Conservation (phyloP, 768 basidiomycete species). For the Botryobasidium botryosum region DNA sequence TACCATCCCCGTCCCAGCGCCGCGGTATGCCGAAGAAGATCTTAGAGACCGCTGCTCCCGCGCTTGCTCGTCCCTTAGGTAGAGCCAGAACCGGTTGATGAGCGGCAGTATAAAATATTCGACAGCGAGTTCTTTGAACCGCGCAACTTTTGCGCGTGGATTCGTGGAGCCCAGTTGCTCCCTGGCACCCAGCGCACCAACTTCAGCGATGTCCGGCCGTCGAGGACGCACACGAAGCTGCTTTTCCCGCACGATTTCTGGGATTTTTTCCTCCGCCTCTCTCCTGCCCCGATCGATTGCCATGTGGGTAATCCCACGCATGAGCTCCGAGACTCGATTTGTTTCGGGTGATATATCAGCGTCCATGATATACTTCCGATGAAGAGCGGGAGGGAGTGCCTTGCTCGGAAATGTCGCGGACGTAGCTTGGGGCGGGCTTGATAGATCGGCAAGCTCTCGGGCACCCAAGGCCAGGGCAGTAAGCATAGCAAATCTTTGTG, state of each 20-base stretch:
- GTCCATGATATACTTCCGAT: constrained; percentile 42
- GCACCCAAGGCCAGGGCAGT: constrained; percentile 78
- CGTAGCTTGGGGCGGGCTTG: constrained; percentile 17
- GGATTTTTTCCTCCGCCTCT: constrained; percentile 35
- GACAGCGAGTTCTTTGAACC: constrained; percentile 48
- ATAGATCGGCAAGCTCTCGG: constrained; percentile 52
- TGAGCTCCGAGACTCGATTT: constrained; percentile 35
- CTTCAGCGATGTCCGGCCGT: constrained; percentile 30
- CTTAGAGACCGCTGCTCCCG: constrained; percentile 53
- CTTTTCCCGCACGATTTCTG: constrained; percentile 54
- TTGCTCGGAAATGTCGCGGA: constrained; percentile 61
- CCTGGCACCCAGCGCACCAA: constrained; percentile 12
- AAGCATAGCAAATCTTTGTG: constrained; percentile 71
- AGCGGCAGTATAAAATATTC: constrained; percentile 82
- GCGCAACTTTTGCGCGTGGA: constrained; percentile 13
- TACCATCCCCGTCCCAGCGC: constrained; percentile 68
- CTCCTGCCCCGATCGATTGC: constrained; percentile 48
- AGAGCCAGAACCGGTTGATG: constrained; percentile 89
- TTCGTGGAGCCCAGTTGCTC: background rate
- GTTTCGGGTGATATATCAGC: constrained; percentile 19
- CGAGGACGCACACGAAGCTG: constrained; percentile 42
- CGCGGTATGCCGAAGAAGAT: constrained; percentile 29
- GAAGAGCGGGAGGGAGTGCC: constrained; percentile 51
- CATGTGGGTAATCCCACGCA: constrained; percentile 42
- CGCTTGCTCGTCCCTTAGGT: constrained; percentile 68